These are phyloP conservation scores for Teunomyces pallodes DNA, from an alignment of 805 yeast species.

Conservation along the genomic window DNA sequence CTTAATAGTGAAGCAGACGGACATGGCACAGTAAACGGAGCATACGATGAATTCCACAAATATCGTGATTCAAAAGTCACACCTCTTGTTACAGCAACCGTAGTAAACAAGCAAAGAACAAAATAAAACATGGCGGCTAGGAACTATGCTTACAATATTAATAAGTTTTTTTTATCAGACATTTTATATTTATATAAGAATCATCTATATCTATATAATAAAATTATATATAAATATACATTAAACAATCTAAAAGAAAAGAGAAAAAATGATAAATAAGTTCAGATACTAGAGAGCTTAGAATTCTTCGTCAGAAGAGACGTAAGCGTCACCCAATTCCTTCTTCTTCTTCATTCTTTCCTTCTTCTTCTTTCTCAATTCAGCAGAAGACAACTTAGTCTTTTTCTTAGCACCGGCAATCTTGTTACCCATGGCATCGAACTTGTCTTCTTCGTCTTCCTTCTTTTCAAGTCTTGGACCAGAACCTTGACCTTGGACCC, in stretches of 20 bases:
- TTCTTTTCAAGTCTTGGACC: slow-evolving; percentile 99
- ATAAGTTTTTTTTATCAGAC: not conserved
- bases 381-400: slow-evolving; percentile 97
- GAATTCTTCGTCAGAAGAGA: slow-evolving; percentile 82
- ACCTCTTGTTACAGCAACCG: not conserved
- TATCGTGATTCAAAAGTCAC: not conserved
- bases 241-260: slow-evolving; percentile 1
- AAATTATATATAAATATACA: slow-evolving; percentile 5
- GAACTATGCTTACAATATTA: not conserved
- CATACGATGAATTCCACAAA: slow-evolving; percentile 15
- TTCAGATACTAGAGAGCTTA: slow-evolving; percentile 17
- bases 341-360: slow-evolving; percentile 99
- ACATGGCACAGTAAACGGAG: slow-evolving; percentile 26
- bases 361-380: slow-evolving; percentile 99
- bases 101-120: not conserved
- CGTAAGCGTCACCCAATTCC: slow-evolving; percentile 99
- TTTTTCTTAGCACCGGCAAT: slow-evolving; percentile 94
- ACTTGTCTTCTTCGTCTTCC: slow-evolving; percentile 95
- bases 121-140: slow-evolving; percentile 4
- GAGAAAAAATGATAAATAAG: not conserved
- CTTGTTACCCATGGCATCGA: slow-evolving; percentile 99
- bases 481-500: slow-evolving; percentile 99
- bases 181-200: slow-evolving; percentile 2
- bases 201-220: slow-evolving; percentile 5
- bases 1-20: slow-evolving; percentile 19